Evolutionary conservation across 371 early-diverging fungal species (phyloP), one percentile per base, ranked within the genome.

Genomic region (Circinella umbellata): DNA sequence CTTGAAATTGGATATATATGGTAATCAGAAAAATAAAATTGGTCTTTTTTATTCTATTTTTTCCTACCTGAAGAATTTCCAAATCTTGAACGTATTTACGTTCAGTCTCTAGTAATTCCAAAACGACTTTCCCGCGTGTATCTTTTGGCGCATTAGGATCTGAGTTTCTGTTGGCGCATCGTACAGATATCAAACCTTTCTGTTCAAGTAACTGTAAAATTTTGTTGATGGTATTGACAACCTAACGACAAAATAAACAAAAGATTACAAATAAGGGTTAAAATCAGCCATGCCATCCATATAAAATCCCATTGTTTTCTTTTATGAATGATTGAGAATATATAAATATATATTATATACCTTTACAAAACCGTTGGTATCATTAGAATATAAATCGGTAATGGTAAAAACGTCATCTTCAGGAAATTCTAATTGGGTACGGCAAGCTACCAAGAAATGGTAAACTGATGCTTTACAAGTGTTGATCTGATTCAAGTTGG

Each of bases 331-430:
- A 27, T 27, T 27, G 27, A 27, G 27, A 27, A 27, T 27, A 27
- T 27, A 27, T 27, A 27, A 1, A 27, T 27, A 27, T 27, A 27
- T 27, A 27, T 27, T 27, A 27, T 27, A 27, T 86, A 97, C 98
- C 89, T 96, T 98, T 73, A 98, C 93, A 78, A 98, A 95, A 35
- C 94, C 95, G 75, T 94, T 94, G 42, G 97, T 98, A 79, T 98
- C 97, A 73, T 98, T 95, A 73, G 91, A 91, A 77, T 93, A 96
- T 61, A 98, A 82, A 64, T 97, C 96, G 13, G 90, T 81, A 68
- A 97, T 93, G 61, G 95, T 87, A 75, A 97, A 96, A 67, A 94
- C 84, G 70, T 95, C 92, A 57, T 93, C 91, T 64, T 94, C 93
- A 14, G 78, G 70, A 66, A 95, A 84, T 13, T 79, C 79, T 35